These are phyloP conservation scores for Suillus subaureus DNA, from an alignment of 768 basidiomycete species.

Conservation along the genomic window DNA sequence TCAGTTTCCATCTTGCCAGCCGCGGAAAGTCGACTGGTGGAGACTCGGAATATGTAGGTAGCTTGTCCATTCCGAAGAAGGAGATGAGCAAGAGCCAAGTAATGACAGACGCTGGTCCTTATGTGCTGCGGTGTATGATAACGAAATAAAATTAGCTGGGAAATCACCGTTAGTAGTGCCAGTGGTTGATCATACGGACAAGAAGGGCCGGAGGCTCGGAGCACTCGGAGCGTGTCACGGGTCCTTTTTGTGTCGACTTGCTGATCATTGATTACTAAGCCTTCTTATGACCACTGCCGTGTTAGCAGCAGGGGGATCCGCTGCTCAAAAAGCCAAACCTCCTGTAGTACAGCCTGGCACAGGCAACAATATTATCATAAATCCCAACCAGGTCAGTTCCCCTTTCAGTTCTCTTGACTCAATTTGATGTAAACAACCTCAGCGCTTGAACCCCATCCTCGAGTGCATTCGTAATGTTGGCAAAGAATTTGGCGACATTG, in stretches of 20 bases:
- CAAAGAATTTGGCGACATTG: conserved; percentile 93
- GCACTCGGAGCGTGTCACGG: neutral
- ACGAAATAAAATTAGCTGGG: neutral
- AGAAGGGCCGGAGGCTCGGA: too few species aligned
- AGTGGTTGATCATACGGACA: neutral
- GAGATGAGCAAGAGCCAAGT: neutral
- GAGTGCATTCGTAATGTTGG: conserved; percentile 85
- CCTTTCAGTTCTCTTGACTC: neutral
- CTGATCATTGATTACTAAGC: neutral
- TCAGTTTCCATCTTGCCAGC: conserved; percentile 11
- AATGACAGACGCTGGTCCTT: neutral
- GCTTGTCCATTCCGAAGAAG: conserved; percentile 28
- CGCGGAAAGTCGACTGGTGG: conserved; percentile 14
- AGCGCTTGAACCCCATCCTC: conserved; percentile 91
- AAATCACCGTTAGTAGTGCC: neutral
- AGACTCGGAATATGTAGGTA: conserved; percentile 20
- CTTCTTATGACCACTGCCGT: conserved; percentile 5
- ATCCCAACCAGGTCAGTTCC: conserved; percentile 53
- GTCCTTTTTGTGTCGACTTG: neutral
- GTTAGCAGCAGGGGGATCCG: neutral
- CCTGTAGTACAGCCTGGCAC: conserved; percentile 67
- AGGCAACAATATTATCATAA: conserved; percentile 67
- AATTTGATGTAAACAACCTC: conserved; percentile 11
- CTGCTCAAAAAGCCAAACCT: conserved; percentile 31
- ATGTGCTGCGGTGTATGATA: neutral